A percentile compares a stretch with the other conserved stretches of the same genome.
Evolutionary conservation across 2,329 filamentous ascomycete genomes (phyloP).

Genomic region (Trichoderma citrinoviride): DNA sequence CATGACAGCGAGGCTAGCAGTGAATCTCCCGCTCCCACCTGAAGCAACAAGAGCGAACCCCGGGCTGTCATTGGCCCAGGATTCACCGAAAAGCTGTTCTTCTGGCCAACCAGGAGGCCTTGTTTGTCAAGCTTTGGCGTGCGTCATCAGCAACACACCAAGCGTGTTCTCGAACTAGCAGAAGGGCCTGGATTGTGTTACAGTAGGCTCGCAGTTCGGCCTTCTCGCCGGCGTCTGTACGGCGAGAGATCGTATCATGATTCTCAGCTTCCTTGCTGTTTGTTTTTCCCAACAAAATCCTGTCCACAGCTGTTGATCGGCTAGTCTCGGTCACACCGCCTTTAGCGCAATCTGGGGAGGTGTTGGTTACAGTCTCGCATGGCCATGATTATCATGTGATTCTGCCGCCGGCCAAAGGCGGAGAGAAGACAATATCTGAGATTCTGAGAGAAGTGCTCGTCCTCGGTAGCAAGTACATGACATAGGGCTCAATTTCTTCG

Average conservation of each 20-base stretch:
- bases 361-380: conserved; percentile 1
- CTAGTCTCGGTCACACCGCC: conserved; percentile 9
- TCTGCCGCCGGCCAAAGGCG: conserved; percentile 12
- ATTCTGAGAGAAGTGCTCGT: too few relatives aligned
- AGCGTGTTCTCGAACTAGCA: too few relatives aligned
- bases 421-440: background rate
- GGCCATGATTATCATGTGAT: conserved; percentile 12
- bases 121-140: background rate
- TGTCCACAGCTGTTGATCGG: background rate
- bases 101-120: background rate
- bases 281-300: background rate
- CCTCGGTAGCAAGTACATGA: too few relatives aligned
- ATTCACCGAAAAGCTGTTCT: background rate
- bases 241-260: background rate
- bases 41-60: background rate
- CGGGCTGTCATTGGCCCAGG: background rate
- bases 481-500: too few relatives aligned
- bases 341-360: background rate
- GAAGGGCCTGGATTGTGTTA: background rate
- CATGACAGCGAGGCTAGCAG: background rate
- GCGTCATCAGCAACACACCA: conserved; percentile 11
- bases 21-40: conserved; percentile 14
- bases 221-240: background rate
- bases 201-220: background rate
- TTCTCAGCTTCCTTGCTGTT: background rate